Evolutionary conservation across 1,284 basidiomycete species (phyloP).

Genomic region (Malassezia furfur): DNA sequence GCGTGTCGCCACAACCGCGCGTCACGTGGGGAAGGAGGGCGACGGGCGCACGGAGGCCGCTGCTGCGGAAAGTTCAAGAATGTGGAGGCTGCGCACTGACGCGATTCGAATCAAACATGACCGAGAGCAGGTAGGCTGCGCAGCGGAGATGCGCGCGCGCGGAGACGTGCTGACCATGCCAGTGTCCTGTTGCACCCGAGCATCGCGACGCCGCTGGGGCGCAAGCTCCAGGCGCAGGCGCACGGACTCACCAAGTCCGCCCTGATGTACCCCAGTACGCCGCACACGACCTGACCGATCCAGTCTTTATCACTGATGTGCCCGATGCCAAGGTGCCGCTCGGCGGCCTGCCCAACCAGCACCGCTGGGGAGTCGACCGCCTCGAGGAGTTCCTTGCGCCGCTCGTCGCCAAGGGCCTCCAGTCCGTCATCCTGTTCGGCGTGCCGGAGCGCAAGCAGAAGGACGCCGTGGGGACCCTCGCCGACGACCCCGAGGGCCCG

Average conservation of each 20-base stretch:
- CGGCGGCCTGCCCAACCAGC: conserved; percentile 40
- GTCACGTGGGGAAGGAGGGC: too few relatives aligned
- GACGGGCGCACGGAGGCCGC: too few relatives aligned
- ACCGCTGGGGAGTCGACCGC: conserved; percentile 77
- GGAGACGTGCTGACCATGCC: background rate
- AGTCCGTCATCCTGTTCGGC: conserved; percentile 90
- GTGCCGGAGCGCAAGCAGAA: conserved; percentile 63
- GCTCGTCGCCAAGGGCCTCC: conserved; percentile 76
- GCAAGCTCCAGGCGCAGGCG: conserved; percentile 35
- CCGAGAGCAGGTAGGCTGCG: background rate
- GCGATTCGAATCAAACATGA: background rate
- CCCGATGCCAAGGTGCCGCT: conserved; percentile 27
- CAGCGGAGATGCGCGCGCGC: background rate
- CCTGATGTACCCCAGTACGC: conserved; percentile 45
- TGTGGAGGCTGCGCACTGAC: background rate
- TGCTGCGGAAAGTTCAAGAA: background rate
- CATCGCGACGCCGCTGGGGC: conserved; percentile 21
- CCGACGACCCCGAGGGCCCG: conserved; percentile 80
- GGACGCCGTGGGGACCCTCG: conserved; percentile 73
- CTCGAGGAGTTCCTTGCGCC: conserved; percentile 79
- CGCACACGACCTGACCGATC: background rate
- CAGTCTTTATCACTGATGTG: conserved; percentile 45
- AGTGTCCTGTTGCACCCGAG: conserved; percentile 15
- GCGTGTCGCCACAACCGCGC: too few relatives aligned
- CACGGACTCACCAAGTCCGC: conserved; percentile 33